phyloP scores from a whole-genome alignment of 2,329 filamentous ascomycete species.

The Sporothrix protearum region DNA sequence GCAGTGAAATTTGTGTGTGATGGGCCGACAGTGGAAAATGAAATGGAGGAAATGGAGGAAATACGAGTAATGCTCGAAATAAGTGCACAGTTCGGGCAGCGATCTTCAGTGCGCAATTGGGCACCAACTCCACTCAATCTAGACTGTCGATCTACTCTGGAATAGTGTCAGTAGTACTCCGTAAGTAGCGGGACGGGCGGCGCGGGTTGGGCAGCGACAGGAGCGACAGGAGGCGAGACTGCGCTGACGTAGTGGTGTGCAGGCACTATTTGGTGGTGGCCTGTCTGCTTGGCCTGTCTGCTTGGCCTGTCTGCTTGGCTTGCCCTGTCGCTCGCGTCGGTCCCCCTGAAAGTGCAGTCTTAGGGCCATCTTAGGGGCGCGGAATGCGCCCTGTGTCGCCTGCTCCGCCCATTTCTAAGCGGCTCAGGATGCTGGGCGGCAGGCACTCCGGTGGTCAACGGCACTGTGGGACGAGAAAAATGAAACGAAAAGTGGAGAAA shows the following conservation, averaged over 20 bases:
- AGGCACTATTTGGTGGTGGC: background rate
- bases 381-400: background rate
- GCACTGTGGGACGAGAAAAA: background rate
- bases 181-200: background rate
- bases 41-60: background rate
- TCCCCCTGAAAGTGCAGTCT: background rate
- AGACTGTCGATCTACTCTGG: background rate
- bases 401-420: background rate
- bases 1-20: background rate
- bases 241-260: background rate
- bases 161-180: background rate
- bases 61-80: background rate
- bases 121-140: background rate
- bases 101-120: background rate
- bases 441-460: background rate
- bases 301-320: no score
- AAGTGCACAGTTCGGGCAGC: constrained; percentile 8
- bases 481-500: background rate
- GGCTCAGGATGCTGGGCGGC: background rate
- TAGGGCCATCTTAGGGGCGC: background rate
- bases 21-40: background rate
- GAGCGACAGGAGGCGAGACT: background rate
- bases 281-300: no score
- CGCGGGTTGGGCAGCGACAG: constrained; percentile 4
- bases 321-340: background rate